These are phyloP conservation scores for Diutina neorugosa DNA, from an alignment of 1,139 yeast species.

Conservation along the genomic window DNA sequence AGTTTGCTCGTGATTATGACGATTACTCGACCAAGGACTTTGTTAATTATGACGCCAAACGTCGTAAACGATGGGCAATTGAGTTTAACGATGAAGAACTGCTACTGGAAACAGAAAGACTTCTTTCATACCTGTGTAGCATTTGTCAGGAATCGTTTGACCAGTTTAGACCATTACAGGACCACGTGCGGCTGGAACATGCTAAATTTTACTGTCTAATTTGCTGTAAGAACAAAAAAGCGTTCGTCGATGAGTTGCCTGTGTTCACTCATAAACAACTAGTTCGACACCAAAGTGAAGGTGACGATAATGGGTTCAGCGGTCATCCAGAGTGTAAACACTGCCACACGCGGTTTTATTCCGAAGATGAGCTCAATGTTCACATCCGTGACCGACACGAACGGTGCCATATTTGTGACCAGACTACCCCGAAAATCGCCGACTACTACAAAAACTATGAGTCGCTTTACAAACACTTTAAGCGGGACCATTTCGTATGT, in stretches of 20 bases:
- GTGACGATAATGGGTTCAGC: constrained; percentile 58
- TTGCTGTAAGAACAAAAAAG: constrained; percentile 65
- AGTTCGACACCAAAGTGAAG: constrained; percentile 57
- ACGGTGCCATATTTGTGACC: constrained; percentile 83
- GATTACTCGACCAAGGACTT: constrained; percentile 27
- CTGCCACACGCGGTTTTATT: constrained; percentile 70
- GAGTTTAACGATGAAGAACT: constrained; percentile 42
- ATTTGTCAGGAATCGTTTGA: constrained; percentile 31
- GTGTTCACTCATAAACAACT: constrained; percentile 52
- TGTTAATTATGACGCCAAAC: constrained; percentile 16
- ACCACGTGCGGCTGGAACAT: constrained; percentile 56
- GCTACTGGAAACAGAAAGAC: constrained; percentile 13
- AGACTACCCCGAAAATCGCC: constrained; percentile 48
- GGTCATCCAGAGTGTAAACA: constrained; percentile 90
- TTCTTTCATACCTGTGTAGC: constrained; percentile 52
- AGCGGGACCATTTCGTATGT: constrained; percentile 64
- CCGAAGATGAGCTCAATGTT: constrained; percentile 73
- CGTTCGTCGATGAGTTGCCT: constrained; percentile 61
- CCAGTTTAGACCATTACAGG: constrained; percentile 45
- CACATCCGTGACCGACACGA: constrained; percentile 85
- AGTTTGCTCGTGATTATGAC: constrained; percentile 21
- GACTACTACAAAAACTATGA: constrained; percentile 75
- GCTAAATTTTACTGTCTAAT: constrained; percentile 56
- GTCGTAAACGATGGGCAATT: constrained; percentile 34
- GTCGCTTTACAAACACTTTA: constrained; percentile 63